These are phyloP conservation scores for Medicago ruthenica DNA, from an alignment of 306 rosid species.

Conservation along the genomic window DNA sequence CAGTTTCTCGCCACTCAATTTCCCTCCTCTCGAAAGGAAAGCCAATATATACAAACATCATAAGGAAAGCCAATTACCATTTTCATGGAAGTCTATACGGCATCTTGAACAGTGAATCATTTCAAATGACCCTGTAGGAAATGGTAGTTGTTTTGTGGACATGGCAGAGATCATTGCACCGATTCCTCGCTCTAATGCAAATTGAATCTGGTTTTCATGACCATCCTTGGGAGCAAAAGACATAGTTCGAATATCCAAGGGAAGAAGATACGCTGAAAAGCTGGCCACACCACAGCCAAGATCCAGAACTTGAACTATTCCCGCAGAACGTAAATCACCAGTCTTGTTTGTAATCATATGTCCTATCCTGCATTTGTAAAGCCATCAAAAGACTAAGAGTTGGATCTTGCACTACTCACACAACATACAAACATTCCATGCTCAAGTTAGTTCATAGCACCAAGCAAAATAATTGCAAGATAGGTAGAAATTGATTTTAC, in stretches of 20 bases:
- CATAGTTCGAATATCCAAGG: conserved; percentile 83
- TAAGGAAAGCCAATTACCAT: conserved; percentile 59
- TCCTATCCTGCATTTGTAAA: conserved; percentile 70
- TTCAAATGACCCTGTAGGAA: conserved; percentile 84
- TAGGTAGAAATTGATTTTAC: conserved; percentile 14
- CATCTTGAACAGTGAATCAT: conserved; percentile 97
- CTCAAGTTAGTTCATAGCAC: conserved; percentile 14
- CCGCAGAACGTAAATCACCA: conserved; percentile 79
- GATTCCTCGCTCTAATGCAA: conserved; percentile 93
- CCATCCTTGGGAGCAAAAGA: conserved; percentile 97
- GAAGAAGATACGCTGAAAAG: conserved; percentile 92
- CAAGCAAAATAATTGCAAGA: conserved; percentile 20
- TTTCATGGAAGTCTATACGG: conserved; percentile 87
- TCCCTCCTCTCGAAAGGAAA: background rate
- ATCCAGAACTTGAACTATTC: conserved; percentile 83
- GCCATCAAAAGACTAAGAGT: conserved; percentile 30
- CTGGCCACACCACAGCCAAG: conserved; percentile 99
- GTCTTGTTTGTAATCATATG: conserved; percentile 78
- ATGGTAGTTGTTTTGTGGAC: conserved; percentile 88
- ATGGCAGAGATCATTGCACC: conserved; percentile 88
- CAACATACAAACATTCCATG: conserved; percentile 13
- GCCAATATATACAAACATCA: conserved; percentile 7
- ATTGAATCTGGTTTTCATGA: conserved; percentile 96
- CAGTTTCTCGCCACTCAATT: background rate
- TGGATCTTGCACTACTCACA: conserved; percentile 8